Evolutionary conservation across 129 eudicot species (phyloP), one percentile per base, ranked within the genome.

Genomic region (Centrapalus pauciflorus): DNA sequence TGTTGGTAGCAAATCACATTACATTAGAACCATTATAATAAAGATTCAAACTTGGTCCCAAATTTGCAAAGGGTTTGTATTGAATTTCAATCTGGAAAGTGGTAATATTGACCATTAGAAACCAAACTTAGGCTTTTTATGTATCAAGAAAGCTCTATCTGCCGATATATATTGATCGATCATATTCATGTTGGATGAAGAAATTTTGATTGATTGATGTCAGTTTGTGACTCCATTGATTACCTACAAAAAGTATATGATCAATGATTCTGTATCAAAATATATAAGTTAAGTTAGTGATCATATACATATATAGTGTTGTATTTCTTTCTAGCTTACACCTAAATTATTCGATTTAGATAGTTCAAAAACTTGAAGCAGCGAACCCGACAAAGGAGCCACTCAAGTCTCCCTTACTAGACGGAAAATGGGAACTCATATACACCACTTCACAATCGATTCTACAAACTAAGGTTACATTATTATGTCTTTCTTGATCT

Each of bases 391-490:
- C 80, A 28, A 87, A 81, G 82, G 88, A 79, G 58, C 90, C 95
- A 7, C 85, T 87, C 71, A 79, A 81, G 80, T 81, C 95, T 30
- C 69, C 70, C 37, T 78, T 81, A 16, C 77, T 84, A 37, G 76
- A 87, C 62, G 90, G 95, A 37, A 87, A 87, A 76, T 87, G 95
- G 95, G 95, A 87, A 72, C 95, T 87, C 69, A 32, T 87, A 40
- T 87, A 87, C 55, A 87, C 95, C 23, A 87, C 95, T 4, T 87
- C 95, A 5, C 60, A 70, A 25, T 81, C 95, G 48, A 84, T 84
- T 73, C 81, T 87, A 59, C 87, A 87, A 81, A 81, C 76, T 5
- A 72, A 87, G 85, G 94, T 80, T 20, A 72, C 0, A 1, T 4
- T 14, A n/a, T 33, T 20, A 13, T 67, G n/a, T 14, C 16, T 26